These are phyloP conservation scores for Kodamaea leandrae DNA, from an alignment of 805 yeast species.

Conservation along the genomic window DNA sequence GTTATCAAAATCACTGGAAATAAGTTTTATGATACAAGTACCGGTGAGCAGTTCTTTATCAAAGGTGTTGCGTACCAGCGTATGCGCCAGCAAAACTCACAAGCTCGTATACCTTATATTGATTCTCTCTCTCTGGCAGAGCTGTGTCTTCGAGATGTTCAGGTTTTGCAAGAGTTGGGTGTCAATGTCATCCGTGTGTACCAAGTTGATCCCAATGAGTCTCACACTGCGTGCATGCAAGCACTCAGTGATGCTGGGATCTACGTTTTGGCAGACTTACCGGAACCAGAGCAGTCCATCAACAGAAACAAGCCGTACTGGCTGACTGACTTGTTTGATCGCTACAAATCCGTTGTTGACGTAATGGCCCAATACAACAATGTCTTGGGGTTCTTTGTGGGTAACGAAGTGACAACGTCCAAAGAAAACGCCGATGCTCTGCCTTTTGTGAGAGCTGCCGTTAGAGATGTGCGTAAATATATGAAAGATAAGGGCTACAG, in stretches of 20 bases:
- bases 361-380: conserved; percentile 30
- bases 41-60: conserved; percentile 81
- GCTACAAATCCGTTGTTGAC: conserved; percentile 36
- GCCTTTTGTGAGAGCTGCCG: conserved; percentile 37
- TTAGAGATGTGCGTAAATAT: conserved; percentile 31
- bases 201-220: conserved; percentile 67
- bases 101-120: conserved; percentile 36
- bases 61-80: conserved; percentile 89
- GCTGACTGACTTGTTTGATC: conserved; percentile 29
- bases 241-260: conserved; percentile 32
- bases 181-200: conserved; percentile 85
- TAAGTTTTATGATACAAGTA: conserved; percentile 69
- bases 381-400: conserved; percentile 39
- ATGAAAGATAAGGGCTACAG: conserved; percentile 28
- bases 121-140: conserved; percentile 77
- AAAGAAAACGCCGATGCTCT: conserved; percentile 26
- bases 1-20: conserved; percentile 64
- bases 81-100: conserved; percentile 29
- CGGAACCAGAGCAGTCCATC: conserved; percentile 36
- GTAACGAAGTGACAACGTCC: conserved; percentile 39
- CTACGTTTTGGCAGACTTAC: conserved; percentile 35
- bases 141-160: conserved; percentile 78
- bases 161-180: conserved; percentile 63
- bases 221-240: conserved; percentile 56
- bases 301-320: conserved; percentile 33